These are phyloP conservation scores for Xylaria telfairii DNA, from an alignment of 495 filamentous ascomycete genomes.

Conservation along the genomic window DNA sequence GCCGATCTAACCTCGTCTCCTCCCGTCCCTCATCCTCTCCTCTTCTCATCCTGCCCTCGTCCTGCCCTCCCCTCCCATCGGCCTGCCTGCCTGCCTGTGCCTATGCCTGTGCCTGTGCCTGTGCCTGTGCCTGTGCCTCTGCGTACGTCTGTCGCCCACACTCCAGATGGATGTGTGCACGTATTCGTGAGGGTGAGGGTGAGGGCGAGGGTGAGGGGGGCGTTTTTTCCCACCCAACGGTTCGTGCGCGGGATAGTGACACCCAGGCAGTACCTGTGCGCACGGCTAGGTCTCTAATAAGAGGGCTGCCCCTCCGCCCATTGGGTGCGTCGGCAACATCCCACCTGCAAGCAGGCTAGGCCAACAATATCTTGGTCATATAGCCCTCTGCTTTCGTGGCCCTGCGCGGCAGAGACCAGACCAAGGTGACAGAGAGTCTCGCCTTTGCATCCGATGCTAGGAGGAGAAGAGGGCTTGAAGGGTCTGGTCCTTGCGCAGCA, in stretches of 20 bases:
- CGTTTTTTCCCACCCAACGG: not conserved
- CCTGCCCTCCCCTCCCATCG: not conserved
- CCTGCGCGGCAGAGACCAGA: not conserved
- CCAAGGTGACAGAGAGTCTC: not conserved
- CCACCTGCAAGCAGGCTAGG: conserved; percentile 16
- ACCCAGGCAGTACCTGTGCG: conserved; percentile 11
- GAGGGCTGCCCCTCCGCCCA: not conserved
- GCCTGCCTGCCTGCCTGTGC: too few species aligned
- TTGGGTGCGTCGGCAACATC: conserved; percentile 14
- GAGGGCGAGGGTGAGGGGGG: too few species aligned
- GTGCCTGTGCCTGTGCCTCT: not conserved
- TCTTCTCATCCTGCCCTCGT: too few species aligned
- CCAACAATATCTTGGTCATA: conserved; percentile 21
- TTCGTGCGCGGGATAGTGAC: conserved; percentile 13
- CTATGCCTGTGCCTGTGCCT: not conserved
- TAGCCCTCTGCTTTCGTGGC: conserved; percentile 3
- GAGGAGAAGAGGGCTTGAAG: too few species aligned
- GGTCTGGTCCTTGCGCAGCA: not conserved
- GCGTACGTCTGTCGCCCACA: not conserved
- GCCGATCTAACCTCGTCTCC: not conserved
- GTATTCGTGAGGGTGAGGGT: not conserved
- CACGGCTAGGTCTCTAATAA: conserved; percentile 16
- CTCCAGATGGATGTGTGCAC: too few species aligned
- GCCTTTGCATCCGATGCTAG: not conserved
- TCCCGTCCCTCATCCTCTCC: not conserved